Conservation (phyloP, 345 rosid species). For the Eucalyptus victrix region DNA sequence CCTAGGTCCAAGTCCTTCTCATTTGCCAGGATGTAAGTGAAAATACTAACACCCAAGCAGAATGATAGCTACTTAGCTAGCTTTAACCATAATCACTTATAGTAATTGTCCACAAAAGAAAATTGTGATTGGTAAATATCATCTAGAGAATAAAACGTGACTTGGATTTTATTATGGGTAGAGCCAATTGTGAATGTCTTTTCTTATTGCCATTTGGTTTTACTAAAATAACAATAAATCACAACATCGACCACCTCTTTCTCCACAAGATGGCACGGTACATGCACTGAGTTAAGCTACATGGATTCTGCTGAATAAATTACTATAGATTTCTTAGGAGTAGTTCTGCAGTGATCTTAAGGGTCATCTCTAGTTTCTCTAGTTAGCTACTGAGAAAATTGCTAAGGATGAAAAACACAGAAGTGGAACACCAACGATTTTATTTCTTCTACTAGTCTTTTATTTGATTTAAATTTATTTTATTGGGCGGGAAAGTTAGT, state of each 20-base stretch:
- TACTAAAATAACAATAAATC: neutral
- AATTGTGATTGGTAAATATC: neutral
- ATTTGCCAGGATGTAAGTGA: neutral
- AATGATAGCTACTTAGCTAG: neutral
- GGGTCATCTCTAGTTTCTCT: neutral
- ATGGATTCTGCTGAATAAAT: neutral
- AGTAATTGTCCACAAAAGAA: neutral
- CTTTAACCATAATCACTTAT: neutral
- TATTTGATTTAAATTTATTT: neutral
- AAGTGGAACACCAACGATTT: neutral
- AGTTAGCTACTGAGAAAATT: neutral
- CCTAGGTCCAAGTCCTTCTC: neutral
- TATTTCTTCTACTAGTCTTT: neutral
- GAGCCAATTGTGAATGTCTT: neutral
- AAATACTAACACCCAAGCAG: neutral
- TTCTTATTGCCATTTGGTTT: neutral
- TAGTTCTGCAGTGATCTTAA: neutral
- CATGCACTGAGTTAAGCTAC: neutral
- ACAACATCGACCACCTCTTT: neutral
- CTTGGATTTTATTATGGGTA: neutral
- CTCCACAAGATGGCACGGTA: neutral
- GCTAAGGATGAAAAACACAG: neutral
- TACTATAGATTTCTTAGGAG: neutral
- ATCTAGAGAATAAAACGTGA: neutral
- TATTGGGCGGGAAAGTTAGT: neutral